These are phyloP conservation scores for Elsinoe australis DNA, from an alignment of 2,329 filamentous ascomycete genomes.

Conservation along the genomic window DNA sequence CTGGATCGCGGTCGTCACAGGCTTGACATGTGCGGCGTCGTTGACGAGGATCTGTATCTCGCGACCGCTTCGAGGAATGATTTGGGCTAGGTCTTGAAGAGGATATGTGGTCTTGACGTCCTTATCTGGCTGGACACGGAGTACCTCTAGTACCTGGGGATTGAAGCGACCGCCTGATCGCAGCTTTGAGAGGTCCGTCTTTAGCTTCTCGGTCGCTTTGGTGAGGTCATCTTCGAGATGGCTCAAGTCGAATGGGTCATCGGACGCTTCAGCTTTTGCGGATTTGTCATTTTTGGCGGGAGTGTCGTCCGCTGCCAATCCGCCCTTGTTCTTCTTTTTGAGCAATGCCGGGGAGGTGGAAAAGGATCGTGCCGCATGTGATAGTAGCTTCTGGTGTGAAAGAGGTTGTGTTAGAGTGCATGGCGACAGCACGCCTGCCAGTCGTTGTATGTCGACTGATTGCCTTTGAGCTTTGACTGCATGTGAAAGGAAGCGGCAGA, in stretches of 20 bases:
- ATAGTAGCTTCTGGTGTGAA: not conserved
- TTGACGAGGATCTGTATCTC: slow-evolving; percentile 55
- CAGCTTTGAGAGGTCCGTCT: slow-evolving; percentile 55
- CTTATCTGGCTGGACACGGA: slow-evolving; percentile 54
- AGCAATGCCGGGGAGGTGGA: slow-evolving; percentile 35
- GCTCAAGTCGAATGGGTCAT: slow-evolving; percentile 56
- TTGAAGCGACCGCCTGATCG: slow-evolving; percentile 56
- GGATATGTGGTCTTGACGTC: slow-evolving; percentile 27
- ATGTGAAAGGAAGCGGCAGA: too few species aligned
- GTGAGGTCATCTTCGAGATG: slow-evolving; percentile 50
- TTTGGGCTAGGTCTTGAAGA: slow-evolving; percentile 58
- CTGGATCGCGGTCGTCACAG: slow-evolving; percentile 47
- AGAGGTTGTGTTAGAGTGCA: too few species aligned
- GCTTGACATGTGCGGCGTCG: slow-evolving; percentile 50
- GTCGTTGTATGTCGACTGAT: too few species aligned
- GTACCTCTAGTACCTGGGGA: slow-evolving; percentile 51
- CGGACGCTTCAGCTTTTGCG: slow-evolving; percentile 27
- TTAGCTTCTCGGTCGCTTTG: slow-evolving; percentile 48
- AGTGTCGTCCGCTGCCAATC: slow-evolving; percentile 41
- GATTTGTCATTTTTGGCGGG: slow-evolving; percentile 28
- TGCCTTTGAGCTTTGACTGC: too few species aligned
- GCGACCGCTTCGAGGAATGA: slow-evolving; percentile 54
- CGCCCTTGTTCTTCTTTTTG: slow-evolving; percentile 43
- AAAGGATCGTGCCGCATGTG: slow-evolving; percentile 32
- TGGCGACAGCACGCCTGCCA: too few species aligned